phyloP scores from a whole-genome alignment of 2,329 filamentous ascomycete genomes.

The Volutella citrinella region DNA sequence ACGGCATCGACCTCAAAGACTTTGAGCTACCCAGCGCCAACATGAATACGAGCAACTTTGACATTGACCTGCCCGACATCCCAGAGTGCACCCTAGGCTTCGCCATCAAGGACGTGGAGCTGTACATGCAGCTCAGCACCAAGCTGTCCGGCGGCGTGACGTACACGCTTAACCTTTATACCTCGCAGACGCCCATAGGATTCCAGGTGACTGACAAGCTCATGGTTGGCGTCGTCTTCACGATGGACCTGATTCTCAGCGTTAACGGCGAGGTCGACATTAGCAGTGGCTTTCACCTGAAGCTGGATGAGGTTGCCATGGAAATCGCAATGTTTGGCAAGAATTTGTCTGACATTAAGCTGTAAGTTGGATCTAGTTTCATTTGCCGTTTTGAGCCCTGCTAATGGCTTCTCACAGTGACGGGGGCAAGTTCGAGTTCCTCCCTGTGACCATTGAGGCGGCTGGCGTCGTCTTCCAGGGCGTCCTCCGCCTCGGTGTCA shows the following conservation, averaged over 20 bases:
- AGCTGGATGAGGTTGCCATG: slow-evolving; percentile 47
- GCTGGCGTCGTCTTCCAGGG: slow-evolving; percentile 41
- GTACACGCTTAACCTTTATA: slow-evolving; percentile 12
- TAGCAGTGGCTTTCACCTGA: slow-evolving; percentile 52
- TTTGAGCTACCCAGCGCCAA: no score
- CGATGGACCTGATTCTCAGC: slow-evolving; percentile 50
- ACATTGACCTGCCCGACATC: no score
- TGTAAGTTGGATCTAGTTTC: no score
- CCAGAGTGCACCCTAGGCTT: no score
- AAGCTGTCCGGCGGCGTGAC: no score
- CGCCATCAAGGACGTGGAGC: no score
- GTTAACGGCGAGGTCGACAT: slow-evolving; percentile 47
- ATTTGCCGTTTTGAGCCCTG: not conserved
- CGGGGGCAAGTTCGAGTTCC: slow-evolving; percentile 53
- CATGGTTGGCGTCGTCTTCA: slow-evolving; percentile 45
- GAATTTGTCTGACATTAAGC: slow-evolving; percentile 43
- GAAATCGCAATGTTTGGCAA: slow-evolving; percentile 49
- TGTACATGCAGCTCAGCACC: no score
- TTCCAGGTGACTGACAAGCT: slow-evolving; percentile 32
- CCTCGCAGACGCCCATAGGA: slow-evolving; percentile 6
- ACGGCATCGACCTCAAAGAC: no score
- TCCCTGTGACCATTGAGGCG: slow-evolving; percentile 49
- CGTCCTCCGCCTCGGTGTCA: slow-evolving; percentile 44
- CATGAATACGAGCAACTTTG: no score
- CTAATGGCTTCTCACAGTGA: slow-evolving; percentile 32